Evolutionary conservation across 1,139 yeast genomes (phyloP), one percentile per base, ranked within the genome.

Genomic region (Geotrichum klebahnii): DNA sequence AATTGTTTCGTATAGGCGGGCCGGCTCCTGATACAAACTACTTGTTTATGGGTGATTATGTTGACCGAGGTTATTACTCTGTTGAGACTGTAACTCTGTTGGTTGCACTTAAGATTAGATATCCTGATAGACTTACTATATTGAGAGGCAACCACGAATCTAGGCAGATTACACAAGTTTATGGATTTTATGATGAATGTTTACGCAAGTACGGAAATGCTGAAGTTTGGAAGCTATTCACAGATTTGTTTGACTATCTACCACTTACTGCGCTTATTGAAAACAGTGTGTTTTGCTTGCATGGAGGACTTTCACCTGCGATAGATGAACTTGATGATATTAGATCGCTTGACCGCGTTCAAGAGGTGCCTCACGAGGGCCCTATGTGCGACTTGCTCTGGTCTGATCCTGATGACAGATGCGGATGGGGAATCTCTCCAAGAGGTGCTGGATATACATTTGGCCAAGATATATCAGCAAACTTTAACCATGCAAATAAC

Each of bases 291-390:
- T 89, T 92, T 71, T 92, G 98, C 69, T 82, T 92, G 52, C 98
- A 92, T 72, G 98, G 98, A 45, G 98, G 98, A 1, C 76, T 92
- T 56, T 86, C 96, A 23, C 98, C 98, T 49, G 89, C 87, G 76
- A 83, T 94, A 60, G 87, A 85, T 62, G 80, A 89, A 42, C 80
- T 92, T 55, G 96, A 88, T 67, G 95, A 88, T 69, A 95, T 92
- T 52, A 75, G 95, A 58, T 81, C 83, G 57, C 79, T 89, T 56
- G 92, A 88, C 68, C 75, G 97, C 62, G 81, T 81, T 63, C 97
- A 92, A 71, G 98, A 92, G 71, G 97, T 92, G 48, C 98, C 98
- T 32, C 98, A 92, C 66, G 98, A 92, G 69, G 98, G 98, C 35
- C 96, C 97, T 48, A 92, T 92, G 96, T 92, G 97, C 71, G 98